Conservation (phyloP, 2,329 filamentous ascomycete genomes). For the Pseudophaeomoniella oleicola region DNA sequence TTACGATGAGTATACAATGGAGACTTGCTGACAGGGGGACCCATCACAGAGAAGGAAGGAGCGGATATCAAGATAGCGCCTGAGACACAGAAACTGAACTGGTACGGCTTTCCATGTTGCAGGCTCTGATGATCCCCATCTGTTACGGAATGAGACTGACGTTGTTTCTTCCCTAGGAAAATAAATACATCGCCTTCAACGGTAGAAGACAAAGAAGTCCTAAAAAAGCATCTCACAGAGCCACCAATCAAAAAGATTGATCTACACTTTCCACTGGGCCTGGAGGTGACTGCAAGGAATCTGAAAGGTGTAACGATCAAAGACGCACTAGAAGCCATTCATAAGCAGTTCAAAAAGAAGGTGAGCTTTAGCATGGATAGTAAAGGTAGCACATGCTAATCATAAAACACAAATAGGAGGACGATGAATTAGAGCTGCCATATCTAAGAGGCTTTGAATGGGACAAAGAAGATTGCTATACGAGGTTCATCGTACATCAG, state of each 20-base stretch:
- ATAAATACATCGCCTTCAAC: constrained; percentile 71
- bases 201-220: constrained; percentile 68
- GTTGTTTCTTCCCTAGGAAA: constrained; percentile 47
- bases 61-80: constrained; percentile 58
- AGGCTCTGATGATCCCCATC: neutral
- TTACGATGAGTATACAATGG: too few relatives aligned
- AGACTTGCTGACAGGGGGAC: constrained; percentile 2
- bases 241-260: constrained; percentile 91
- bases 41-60: constrained; percentile 51
- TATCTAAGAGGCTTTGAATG: constrained; percentile 92
- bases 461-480: constrained; percentile 88
- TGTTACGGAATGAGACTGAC: constrained; percentile 1
- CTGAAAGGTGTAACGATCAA: constrained; percentile 93
- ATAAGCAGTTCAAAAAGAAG: constrained; percentile 96
- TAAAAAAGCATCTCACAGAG: constrained; percentile 66
- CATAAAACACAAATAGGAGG: constrained; percentile 42
- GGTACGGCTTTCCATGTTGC: constrained; percentile 36
- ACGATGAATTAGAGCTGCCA: constrained; percentile 78
- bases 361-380: constrained; percentile 33
- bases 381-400: constrained; percentile 4
- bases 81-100: constrained; percentile 78
- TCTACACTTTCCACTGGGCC: constrained; percentile 75
- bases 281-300: constrained; percentile 80
- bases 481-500: constrained; percentile 72
- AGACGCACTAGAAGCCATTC: constrained; percentile 85